Base-by-base conservation (phyloP, 2,329 filamentous ascomycete species). In the Escovopsis weberi region DNA sequence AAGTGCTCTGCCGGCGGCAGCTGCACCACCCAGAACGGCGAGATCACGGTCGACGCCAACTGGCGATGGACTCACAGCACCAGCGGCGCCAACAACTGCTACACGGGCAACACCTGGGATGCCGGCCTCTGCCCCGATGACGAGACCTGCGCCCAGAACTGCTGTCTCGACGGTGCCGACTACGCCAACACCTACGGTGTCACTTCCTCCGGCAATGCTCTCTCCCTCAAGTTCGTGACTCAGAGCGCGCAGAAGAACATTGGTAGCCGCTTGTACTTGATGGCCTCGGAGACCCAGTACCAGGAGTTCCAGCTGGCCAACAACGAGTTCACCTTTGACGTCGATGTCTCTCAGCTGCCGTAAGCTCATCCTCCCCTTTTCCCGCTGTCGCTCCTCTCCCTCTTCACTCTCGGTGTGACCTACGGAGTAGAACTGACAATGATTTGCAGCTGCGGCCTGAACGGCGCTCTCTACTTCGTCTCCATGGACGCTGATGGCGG, bases 271-370 rank as follows among this genome's bases (percentile, higher is more conserved):
- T 61, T 79, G 37, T 85, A 82, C 58, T 68, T 84, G 48, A 72
- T 84, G 65, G 69, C 72, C 51, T 63, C 67, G 41, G 72, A 78
- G 37, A 66, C 65, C 50, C 72, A 70, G 45, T 85, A 85, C 60
- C 63, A 82, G 62, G 69, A 72, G 55, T 78, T 83, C 62, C 69
- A 74, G 45, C 66, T 83, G 45, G 66, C 77, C 42, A 76, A 75
- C 60, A 70, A 79, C 54, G 80, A 85, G 59, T 78, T 85, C 62
- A 79, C 77, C 43, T 82, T 85, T 47, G 79, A 83, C 43, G 79
- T 83, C 26, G 80, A 85, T 55, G 74, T 82, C 37, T 82, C 78
- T 18, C 28, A 30, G 15, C 19, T 45, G 10, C 38, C 38, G 43
- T 44, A 34, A 40, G 23, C 23, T 23, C 10, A 30, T 30, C 10